These are phyloP conservation scores for Thuidium tamariscinum DNA, from an alignment of 225 moss, liverwort and hornwort species.

Conservation along the genomic window DNA sequence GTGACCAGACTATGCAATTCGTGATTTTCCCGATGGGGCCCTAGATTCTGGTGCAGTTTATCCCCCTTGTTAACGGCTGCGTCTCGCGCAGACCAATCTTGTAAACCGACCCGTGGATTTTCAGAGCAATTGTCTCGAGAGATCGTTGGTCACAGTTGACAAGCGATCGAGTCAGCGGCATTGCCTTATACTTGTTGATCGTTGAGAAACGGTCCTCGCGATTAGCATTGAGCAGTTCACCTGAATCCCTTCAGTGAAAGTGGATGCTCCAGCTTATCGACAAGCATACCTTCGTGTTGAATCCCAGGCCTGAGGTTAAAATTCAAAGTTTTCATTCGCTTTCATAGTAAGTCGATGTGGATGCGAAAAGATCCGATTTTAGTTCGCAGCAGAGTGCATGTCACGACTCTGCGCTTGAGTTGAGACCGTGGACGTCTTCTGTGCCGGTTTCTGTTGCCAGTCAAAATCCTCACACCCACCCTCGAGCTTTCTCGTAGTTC, in stretches of 20 bases:
- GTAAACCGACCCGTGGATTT: not conserved
- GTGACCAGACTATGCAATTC: not conserved
- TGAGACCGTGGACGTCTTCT: not conserved
- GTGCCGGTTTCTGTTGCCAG: not conserved
- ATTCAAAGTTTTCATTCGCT: not conserved
- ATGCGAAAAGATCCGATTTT: not conserved
- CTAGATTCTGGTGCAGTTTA: not conserved
- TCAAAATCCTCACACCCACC: too few species aligned
- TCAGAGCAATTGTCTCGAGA: not conserved
- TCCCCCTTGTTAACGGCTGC: not conserved
- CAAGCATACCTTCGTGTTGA: not conserved
- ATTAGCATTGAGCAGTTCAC: not conserved
- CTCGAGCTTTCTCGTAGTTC: not conserved
- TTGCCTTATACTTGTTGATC: not conserved
- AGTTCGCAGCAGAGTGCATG: not conserved
- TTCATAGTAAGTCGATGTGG: not conserved
- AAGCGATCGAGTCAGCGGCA: not conserved
- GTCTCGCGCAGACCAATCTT: not conserved
- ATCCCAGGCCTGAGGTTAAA: not conserved
- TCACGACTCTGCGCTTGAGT: not conserved
- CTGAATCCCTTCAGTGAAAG: not conserved
- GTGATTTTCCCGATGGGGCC: not conserved
- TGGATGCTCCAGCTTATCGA: not conserved
- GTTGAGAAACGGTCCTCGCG: not conserved
- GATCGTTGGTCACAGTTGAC: not conserved